Conservation (phyloP, 441 rosid species). For the Gossypium davidsonii region DNA sequence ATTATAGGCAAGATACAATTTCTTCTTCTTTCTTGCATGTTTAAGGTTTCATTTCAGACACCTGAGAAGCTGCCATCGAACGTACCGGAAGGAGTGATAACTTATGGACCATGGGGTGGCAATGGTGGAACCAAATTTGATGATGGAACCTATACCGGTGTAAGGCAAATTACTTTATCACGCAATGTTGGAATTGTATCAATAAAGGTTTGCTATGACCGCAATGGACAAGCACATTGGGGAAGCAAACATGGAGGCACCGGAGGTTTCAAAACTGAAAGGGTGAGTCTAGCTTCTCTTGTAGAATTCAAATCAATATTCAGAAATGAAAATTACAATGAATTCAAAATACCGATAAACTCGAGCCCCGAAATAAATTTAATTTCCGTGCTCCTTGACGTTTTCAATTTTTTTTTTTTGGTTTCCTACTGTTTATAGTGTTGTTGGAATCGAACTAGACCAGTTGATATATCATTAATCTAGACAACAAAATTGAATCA, state of each 20-base stretch:
- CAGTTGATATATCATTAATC: too few relatives aligned
- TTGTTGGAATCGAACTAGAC: too few relatives aligned
- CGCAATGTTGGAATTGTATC: conserved; percentile 65
- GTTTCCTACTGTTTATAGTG: too few relatives aligned
- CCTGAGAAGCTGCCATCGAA: conserved; percentile 34
- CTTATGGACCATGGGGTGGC: conserved; percentile 90
- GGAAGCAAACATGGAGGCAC: conserved; percentile 88
- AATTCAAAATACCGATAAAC: too few relatives aligned
- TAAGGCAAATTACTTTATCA: conserved; percentile 66
- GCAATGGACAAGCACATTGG: conserved; percentile 63
- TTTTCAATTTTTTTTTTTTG: too few relatives aligned
- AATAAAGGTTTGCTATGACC: conserved; percentile 61
- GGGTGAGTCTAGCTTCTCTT: conserved; percentile 31
- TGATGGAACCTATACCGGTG: conserved; percentile 62
- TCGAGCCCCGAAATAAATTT: too few relatives aligned
- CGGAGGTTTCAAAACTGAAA: conserved; percentile 68
- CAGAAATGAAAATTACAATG: too few relatives aligned
- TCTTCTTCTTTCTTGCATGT: background rate
- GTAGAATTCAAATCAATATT: background rate
- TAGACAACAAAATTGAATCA: too few relatives aligned
- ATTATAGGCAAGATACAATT: background rate
- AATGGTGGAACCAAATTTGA: conserved; percentile 57
- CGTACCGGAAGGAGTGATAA: conserved; percentile 34
- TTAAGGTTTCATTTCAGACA: conserved; percentile 13
- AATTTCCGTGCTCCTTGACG: too few relatives aligned